Evolutionary conservation across 139 green algal genomes (phyloP).

Genomic region (Closterium sp.): DNA sequence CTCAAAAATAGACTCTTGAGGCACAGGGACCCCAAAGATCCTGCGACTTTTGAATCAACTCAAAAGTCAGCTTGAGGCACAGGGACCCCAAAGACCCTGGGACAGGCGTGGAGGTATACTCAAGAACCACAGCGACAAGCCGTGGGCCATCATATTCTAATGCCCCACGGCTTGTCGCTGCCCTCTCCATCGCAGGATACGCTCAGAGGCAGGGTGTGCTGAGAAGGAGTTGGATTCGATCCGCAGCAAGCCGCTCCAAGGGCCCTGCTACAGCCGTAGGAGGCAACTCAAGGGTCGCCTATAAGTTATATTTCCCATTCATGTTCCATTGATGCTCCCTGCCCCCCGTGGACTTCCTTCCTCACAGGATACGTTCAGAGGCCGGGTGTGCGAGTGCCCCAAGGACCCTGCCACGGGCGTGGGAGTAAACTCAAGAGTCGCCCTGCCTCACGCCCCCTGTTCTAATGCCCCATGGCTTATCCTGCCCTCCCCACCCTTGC

Average conservation of each 20-base stretch:
- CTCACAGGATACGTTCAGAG: slow-evolving; percentile 73
- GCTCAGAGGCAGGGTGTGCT: slow-evolving; percentile 72
- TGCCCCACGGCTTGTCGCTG: neutral
- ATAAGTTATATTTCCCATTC: too few relatives aligned
- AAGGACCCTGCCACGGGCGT: slow-evolving; percentile 59
- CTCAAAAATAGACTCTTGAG: too few relatives aligned
- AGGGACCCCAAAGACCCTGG: slow-evolving; percentile 68
- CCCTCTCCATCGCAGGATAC: slow-evolving; percentile 57
- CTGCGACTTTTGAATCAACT: slow-evolving; percentile 32
- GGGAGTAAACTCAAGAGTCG: too few relatives aligned
- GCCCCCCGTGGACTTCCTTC: too few relatives aligned
- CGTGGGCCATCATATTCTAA: neutral
- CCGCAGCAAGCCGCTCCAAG: slow-evolving; percentile 64
- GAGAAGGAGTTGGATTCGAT: too few relatives aligned
- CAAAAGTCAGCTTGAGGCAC: slow-evolving; percentile 55
- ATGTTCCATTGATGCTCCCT: too few relatives aligned
- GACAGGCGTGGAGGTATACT: too few relatives aligned
- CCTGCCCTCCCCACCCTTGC: neutral
- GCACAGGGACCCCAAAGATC: too few relatives aligned
- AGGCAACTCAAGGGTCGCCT: too few relatives aligned
- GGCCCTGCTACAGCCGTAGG: slow-evolving; percentile 56
- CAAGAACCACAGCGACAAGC: too few relatives aligned
- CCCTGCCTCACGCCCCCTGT: neutral
- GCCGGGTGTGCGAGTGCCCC: slow-evolving; percentile 77
- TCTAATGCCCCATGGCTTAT: neutral